These are phyloP conservation scores for Pythium pyrilobum DNA, from an alignment of 352 stramenopile genomes.

Conservation along the genomic window DNA sequence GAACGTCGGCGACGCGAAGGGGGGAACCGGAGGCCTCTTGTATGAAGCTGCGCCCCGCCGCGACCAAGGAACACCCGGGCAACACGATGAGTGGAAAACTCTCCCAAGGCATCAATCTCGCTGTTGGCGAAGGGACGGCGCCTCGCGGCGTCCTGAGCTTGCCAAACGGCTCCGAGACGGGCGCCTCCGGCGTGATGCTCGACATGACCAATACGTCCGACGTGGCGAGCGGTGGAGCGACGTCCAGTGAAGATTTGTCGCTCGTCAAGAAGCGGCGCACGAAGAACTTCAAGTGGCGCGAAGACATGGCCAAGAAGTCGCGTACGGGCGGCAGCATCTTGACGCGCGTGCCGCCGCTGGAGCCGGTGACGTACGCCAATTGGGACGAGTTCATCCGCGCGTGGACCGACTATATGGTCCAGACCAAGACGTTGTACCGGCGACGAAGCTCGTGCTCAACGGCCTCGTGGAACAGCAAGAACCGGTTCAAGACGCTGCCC, in stretches of 20 bases:
- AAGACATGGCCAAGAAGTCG: constrained; percentile 59
- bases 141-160: neutral
- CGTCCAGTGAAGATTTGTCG: constrained; percentile 5
- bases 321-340: constrained; percentile 27
- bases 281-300: constrained; percentile 77
- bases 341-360: constrained; percentile 40
- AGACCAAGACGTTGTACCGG: constrained; percentile 73
- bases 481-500: constrained; percentile 63
- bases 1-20: no score
- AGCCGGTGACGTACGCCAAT: constrained; percentile 45
- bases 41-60: no score
- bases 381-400: constrained; percentile 67
- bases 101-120: neutral
- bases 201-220: neutral
- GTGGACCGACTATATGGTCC: constrained; percentile 61
- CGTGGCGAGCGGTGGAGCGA: neutral
- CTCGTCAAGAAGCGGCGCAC: constrained; percentile 76
- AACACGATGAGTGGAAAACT: no score
- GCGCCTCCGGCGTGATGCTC: neutral
- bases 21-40: no score
- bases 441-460: constrained; percentile 69
- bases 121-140: neutral
- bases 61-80: no score
- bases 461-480: constrained; percentile 69
- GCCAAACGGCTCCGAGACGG: neutral